phyloP scores from a whole-genome alignment of 768 basidiomycete species.

The Suillus plorans region DNA sequence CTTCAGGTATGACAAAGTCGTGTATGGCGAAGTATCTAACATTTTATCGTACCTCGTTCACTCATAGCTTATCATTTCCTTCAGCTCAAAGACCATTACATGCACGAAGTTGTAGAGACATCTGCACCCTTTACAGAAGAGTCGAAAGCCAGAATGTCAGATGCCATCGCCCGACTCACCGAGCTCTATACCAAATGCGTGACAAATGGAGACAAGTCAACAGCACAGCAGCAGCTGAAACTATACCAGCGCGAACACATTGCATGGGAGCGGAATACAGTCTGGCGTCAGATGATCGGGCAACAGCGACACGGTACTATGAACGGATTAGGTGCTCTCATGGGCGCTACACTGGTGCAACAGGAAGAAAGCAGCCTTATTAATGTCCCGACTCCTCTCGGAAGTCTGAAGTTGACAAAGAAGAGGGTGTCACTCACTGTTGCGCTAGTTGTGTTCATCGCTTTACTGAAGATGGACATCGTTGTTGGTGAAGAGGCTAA shows the following conservation, averaged over 20 bases:
- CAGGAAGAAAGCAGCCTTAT: slow-evolving; percentile 37
- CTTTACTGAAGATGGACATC: slow-evolving; percentile 58
- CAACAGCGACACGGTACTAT: slow-evolving; percentile 63
- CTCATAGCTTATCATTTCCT: slow-evolving; percentile 3
- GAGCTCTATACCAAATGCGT: slow-evolving; percentile 86
- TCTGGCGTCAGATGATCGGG: slow-evolving; percentile 95
- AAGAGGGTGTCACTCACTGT: slow-evolving; percentile 58
- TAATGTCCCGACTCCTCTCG: slow-evolving; percentile 61
- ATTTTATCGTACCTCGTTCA: background rate
- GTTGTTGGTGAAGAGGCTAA: slow-evolving; percentile 73
- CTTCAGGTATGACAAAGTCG: slow-evolving; percentile 94
- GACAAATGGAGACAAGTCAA: slow-evolving; percentile 61
- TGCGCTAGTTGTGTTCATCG: slow-evolving; percentile 57
- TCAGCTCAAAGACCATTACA: slow-evolving; percentile 76
- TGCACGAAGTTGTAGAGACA: slow-evolving; percentile 67
- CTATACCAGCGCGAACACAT: slow-evolving; percentile 90
- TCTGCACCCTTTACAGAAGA: slow-evolving; percentile 65
- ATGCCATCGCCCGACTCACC: slow-evolving; percentile 56
- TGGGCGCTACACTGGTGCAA: slow-evolving; percentile 49
- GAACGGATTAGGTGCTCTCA: slow-evolving; percentile 32
- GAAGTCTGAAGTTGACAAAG: slow-evolving; percentile 62
- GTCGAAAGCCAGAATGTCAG: slow-evolving; percentile 63
- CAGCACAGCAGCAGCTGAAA: slow-evolving; percentile 80
- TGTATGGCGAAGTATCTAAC: slow-evolving; percentile 55
- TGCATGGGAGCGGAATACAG: slow-evolving; percentile 96